Evolutionary conservation across 179 eudicot genomes (phyloP).

Genomic region (Corrigiola litoralis): DNA sequence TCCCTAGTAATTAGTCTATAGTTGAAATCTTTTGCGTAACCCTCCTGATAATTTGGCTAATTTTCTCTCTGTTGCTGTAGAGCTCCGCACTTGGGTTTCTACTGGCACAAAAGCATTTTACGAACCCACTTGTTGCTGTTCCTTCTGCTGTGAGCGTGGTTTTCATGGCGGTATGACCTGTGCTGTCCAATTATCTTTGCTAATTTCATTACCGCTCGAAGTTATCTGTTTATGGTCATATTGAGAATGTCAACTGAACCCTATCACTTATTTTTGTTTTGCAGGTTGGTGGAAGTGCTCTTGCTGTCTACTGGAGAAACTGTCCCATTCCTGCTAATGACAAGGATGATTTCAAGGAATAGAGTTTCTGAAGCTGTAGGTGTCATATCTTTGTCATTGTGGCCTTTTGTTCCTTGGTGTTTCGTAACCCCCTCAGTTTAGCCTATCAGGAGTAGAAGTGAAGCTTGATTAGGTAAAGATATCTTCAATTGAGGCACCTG

Average conservation of each 20-base stretch:
- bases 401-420: not conserved
- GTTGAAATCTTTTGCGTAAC: too few relatives aligned
- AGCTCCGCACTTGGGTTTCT: constrained; percentile 97
- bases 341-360: constrained; percentile 95
- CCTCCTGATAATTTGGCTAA: not conserved
- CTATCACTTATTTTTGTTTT: not conserved
- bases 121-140: constrained; percentile 91
- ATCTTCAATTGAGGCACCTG: not conserved
- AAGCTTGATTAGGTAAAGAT: constrained; percentile 1
- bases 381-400: not conserved
- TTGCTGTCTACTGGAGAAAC: constrained; percentile 97
- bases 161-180: constrained; percentile 78
- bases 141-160: constrained; percentile 97
- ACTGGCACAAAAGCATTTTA: constrained; percentile 94
- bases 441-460: not conserved
- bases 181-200: not conserved
- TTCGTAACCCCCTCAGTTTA: not conserved
- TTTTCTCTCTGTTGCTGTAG: constrained; percentile 28
- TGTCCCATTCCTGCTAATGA: constrained; percentile 71
- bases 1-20: too few relatives aligned
- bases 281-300: constrained; percentile 98
- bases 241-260: not conserved
- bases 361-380: constrained; percentile 3
- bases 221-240: not conserved
- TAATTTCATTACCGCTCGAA: not conserved